Conservation (phyloP, 106 monocot species). For the Allium cepa region DNA sequence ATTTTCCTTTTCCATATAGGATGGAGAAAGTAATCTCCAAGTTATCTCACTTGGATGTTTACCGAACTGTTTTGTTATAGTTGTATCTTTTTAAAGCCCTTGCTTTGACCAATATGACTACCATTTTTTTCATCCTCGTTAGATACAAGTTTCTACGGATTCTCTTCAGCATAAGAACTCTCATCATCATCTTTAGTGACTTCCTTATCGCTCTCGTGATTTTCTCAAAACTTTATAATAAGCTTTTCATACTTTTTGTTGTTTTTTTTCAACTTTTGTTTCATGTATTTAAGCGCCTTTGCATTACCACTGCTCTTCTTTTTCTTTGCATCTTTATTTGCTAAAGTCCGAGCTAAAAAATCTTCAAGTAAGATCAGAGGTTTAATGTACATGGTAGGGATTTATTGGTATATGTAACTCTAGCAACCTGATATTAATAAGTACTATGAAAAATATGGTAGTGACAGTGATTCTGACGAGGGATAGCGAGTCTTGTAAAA, state of each 20-base stretch:
- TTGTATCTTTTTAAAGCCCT: slow-evolving; percentile 54
- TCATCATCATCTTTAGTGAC: slow-evolving; percentile 12
- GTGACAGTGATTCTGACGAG: too few relatives aligned
- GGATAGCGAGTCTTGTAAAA: too few relatives aligned
- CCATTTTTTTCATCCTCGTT: slow-evolving; percentile 28
- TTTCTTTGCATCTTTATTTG: slow-evolving; percentile 93
- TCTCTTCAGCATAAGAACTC: slow-evolving; percentile 18
- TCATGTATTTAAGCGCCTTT: slow-evolving; percentile 89
- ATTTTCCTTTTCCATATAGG: too few relatives aligned
- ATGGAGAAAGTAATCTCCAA: slow-evolving; percentile 33
- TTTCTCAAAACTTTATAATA: slow-evolving; percentile 53
- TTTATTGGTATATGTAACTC: slow-evolving; percentile 41
- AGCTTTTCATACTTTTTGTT: slow-evolving; percentile 83
- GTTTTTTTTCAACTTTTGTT: slow-evolving; percentile 95
- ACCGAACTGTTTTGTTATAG: slow-evolving; percentile 72
- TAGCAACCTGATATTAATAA: slow-evolving; percentile 23
- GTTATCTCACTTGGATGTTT: slow-evolving; percentile 86
- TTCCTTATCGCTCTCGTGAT: slow-evolving; percentile 59
- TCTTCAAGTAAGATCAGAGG: slow-evolving; percentile 89
- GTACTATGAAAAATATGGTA: too few relatives aligned
- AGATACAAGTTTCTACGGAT: slow-evolving; percentile 24
- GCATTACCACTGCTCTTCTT: slow-evolving; percentile 98
- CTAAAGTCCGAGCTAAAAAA: slow-evolving; percentile 58
- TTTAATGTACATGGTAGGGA: slow-evolving; percentile 68
- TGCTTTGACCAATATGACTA: slow-evolving; percentile 17